phyloP scores from a whole-genome alignment of 176 grass and related monocot genomes.

The Luzula sylvatica region DNA sequence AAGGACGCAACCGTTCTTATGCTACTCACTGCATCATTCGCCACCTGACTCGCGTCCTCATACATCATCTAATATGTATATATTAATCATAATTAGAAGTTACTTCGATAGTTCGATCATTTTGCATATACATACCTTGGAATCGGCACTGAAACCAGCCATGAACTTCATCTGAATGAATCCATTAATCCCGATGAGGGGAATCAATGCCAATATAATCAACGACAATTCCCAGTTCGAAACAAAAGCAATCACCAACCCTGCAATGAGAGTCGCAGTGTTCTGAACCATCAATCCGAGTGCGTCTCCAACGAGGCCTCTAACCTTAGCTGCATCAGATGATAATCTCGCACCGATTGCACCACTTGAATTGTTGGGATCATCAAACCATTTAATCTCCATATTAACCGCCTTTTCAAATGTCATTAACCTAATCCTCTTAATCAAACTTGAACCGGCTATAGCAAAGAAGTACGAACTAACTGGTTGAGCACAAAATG shows the following conservation, averaged over 20 bases:
- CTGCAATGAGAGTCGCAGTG: constrained; percentile 58
- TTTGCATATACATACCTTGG: constrained; percentile 42
- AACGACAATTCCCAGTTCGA: constrained; percentile 79
- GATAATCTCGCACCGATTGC: constrained; percentile 76
- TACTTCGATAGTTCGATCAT: background rate
- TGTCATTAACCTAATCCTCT: constrained; percentile 84
- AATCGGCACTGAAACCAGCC: constrained; percentile 78
- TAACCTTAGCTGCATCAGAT: constrained; percentile 68
- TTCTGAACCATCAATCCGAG: constrained; percentile 83
- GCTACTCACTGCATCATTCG: constrained; percentile 81
- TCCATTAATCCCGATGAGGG: constrained; percentile 82
- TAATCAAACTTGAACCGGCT: constrained; percentile 71
- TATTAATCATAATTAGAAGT: background rate
- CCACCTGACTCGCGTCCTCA: constrained; percentile 87
- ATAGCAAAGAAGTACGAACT: constrained; percentile 78
- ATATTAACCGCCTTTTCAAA: constrained; percentile 86
- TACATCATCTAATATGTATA: constrained; percentile 68
- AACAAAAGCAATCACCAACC: constrained; percentile 69
- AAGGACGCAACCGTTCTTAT: constrained; percentile 89
- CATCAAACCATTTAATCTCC: constrained; percentile 90
- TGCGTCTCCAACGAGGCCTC: constrained; percentile 74
- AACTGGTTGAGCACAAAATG: constrained; percentile 54
- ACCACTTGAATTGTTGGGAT: constrained; percentile 73
- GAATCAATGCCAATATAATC: constrained; percentile 75
- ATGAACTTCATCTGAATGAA: constrained; percentile 90